Base-by-base conservation (phyloP, 139 green algal species). In the Eudorina sp. region DNA sequence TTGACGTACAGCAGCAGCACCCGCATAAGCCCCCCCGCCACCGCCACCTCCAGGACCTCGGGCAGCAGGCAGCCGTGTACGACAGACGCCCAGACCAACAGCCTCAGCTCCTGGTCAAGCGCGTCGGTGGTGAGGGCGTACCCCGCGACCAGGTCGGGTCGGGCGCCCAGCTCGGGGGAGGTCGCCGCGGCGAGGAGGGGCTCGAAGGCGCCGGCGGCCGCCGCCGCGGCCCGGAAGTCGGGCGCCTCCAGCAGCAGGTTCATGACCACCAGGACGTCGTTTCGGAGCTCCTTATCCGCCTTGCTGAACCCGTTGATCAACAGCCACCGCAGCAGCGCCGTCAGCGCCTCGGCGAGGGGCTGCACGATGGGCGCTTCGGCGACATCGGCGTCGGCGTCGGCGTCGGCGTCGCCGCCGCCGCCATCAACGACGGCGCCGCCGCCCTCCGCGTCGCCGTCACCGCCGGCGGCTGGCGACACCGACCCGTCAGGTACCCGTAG, bases 281-380 rank as follows among this genome's bases (percentile, higher is more conserved):
- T 95, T 19, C 92, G 88, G 55, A 90, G 89, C 82, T 95, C 90
- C 62, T 95, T 94, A 73, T 90, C 90, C 18, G 86, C 84, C 36
- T 40, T 41, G 53, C 78, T 72, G 77, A 86, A 93, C n/a, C 89
- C 92, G 60, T 31, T 40, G 1, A 78, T 19, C 9, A 89, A 81
- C 72, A 91, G 62, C 45, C 38, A 55, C 3, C 76, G 46, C 46
- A 92, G 84, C 60, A 92, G 72, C 25, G 13, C 70, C 23, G 48
- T 43, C 27, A 92, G 85, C 34, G 90, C 85, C 29, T 69, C 40
- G 2, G 80, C 73, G 48, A 92, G 41, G 21, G 72, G 53, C 83
- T 88, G 83, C 51, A 88, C 83, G 25, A 81, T 51, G 1, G 68
- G 68, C 36, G 51, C 53, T 3, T 53, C 78, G 40, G 55, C 73